A percentile compares a stretch with the other conserved stretches of the same genome.
Evolutionary conservation across 345 rosid genomes (phyloP).

Genomic region (Alliaria petiolata): DNA sequence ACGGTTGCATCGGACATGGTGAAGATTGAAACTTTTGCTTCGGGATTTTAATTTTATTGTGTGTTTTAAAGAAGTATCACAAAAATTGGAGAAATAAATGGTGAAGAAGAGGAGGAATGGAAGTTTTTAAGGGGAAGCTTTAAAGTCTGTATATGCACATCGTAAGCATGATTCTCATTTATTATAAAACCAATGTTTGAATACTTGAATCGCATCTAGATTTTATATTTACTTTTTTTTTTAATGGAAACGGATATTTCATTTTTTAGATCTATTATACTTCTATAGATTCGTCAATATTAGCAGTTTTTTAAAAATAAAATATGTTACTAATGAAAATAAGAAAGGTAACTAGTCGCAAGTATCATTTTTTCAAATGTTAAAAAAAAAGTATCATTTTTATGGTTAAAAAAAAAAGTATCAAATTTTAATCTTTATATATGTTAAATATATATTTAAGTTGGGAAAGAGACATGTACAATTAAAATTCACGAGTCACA

Average conservation of each 20-base stretch:
- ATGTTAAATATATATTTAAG: neutral
- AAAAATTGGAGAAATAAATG: neutral
- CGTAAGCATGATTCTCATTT: conserved; percentile 37
- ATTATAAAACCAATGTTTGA: conserved; percentile 11
- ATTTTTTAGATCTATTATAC: neutral
- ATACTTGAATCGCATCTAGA: conserved; percentile 23
- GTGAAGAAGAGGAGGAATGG: neutral
- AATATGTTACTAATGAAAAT: neutral
- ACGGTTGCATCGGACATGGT: conserved; percentile 18
- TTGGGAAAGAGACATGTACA: neutral
- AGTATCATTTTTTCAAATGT: no score
- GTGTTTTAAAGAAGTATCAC: neutral
- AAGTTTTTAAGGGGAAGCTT: conserved; percentile 18
- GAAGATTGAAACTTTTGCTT: conserved; percentile 14
- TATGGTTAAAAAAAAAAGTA: neutral
- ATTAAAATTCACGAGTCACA: neutral
- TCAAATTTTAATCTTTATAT: neutral
- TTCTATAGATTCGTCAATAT: conserved; percentile 2
- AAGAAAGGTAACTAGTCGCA: neutral
- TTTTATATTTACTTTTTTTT: conserved; percentile 3
- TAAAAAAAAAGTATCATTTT: neutral
- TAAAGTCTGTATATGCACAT: conserved; percentile 20
- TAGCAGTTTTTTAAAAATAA: neutral
- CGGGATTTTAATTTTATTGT: conserved; percentile 3
- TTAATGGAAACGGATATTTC: conserved; percentile 14